These are phyloP conservation scores for Nannochloris sp. DNA, from an alignment of 139 green algal species.

Conservation along the genomic window DNA sequence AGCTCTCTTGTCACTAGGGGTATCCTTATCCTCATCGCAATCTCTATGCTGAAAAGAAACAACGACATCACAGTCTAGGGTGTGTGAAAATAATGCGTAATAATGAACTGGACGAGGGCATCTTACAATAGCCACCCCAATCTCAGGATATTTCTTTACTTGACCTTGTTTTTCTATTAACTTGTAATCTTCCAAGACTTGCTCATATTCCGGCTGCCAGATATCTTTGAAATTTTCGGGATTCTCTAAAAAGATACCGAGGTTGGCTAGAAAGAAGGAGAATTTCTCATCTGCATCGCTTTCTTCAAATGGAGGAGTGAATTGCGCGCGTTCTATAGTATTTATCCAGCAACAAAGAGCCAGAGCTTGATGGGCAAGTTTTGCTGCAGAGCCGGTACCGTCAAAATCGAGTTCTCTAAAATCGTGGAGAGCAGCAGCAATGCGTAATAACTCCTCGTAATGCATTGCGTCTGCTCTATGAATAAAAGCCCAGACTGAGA, in stretches of 20 bases:
- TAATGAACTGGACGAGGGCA: slow-evolving; percentile 53
- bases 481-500: slow-evolving; percentile 51
- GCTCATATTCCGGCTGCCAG: slow-evolving; percentile 58
- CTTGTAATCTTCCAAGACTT: slow-evolving; percentile 6
- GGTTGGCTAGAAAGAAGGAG: slow-evolving; percentile 38
- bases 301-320: slow-evolving; percentile 47
- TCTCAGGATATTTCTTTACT: background rate
- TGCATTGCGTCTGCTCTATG: slow-evolving; percentile 35
- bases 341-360: slow-evolving; percentile 67
- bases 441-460: slow-evolving; percentile 17
- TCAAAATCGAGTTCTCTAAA: background rate
- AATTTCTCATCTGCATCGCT: slow-evolving; percentile 36
- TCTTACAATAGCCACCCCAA: slow-evolving; percentile 43
- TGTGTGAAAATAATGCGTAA: slow-evolving; percentile 49
- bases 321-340: slow-evolving; percentile 45
- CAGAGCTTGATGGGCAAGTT: too few species aligned
- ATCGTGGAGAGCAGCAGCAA: background rate
- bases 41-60: too few species aligned
- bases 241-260: slow-evolving; percentile 36
- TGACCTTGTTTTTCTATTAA: background rate
- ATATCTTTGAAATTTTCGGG: slow-evolving; percentile 35
- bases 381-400: background rate
- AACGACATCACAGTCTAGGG: slow-evolving; percentile 48
- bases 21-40: too few species aligned
- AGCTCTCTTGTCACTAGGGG: too few species aligned